Evolutionary conservation across 352 stramenopile genomes (phyloP).

Genomic region (Phytophthora melonis): DNA sequence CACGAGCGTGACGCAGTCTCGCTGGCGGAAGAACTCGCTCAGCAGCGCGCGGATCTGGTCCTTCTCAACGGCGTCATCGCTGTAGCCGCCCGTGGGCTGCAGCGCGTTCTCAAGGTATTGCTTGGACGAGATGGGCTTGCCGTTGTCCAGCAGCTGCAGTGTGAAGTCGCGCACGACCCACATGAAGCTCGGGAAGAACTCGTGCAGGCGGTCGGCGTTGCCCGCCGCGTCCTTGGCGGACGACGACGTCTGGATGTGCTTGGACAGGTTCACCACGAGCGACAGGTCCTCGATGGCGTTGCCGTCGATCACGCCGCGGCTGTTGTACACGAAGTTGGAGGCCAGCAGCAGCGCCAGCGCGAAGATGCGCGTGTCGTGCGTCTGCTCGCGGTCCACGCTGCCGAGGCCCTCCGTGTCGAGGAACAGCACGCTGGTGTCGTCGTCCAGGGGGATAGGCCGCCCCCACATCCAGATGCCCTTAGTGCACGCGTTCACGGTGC

Average conservation of each 20-base stretch:
- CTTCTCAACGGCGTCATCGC: conserved; percentile 74
- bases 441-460: conserved; percentile 71
- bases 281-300: conserved; percentile 92
- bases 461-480: conserved; percentile 95
- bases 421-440: conserved; percentile 83
- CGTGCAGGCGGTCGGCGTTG: conserved; percentile 57
- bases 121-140: conserved; percentile 88
- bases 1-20: conserved; percentile 92
- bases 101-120: conserved; percentile 92
- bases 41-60: conserved; percentile 88
- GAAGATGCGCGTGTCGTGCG: conserved; percentile 92
- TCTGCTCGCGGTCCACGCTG: conserved; percentile 85
- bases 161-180: conserved; percentile 94
- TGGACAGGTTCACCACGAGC: conserved; percentile 92
- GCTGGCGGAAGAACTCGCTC: conserved; percentile 84
- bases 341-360: conserved; percentile 86
- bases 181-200: conserved; percentile 91
- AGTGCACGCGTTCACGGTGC: conserved; percentile 90
- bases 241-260: conserved; percentile 88
- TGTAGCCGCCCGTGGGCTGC: conserved; percentile 82
- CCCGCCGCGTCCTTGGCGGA: conserved; percentile 34
- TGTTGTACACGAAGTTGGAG: conserved; percentile 94
- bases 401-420: conserved; percentile 92
- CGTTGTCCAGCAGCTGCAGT: conserved; percentile 86
- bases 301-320: conserved; percentile 88